Percentiles rank a stretch among this genome's conserved stretches.
Evolutionary conservation across 495 filamentous ascomycete genomes (phyloP).

Genomic region (Talaromyces ruber): DNA sequence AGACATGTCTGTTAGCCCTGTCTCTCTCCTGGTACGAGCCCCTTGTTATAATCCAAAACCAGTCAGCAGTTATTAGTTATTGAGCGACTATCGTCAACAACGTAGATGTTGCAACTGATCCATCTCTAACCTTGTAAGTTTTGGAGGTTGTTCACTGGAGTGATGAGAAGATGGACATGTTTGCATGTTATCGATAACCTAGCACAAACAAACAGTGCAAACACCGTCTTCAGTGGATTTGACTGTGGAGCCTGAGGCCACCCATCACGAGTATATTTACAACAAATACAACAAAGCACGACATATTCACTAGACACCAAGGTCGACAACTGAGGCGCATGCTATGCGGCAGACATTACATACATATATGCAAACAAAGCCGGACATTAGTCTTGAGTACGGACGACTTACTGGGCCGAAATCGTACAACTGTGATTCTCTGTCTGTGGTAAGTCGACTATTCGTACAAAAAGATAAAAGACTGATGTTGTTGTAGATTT

Average conservation of each 20-base stretch:
- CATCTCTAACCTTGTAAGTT: neutral
- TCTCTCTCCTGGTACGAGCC: neutral
- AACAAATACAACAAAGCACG: neutral
- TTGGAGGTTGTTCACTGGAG: neutral
- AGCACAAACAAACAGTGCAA: constrained; percentile 4
- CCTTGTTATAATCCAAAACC: too few relatives aligned
- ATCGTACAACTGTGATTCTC: neutral
- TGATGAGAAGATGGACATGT: neutral
- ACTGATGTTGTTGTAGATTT: neutral
- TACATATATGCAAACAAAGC: too few relatives aligned
- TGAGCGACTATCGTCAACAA: neutral
- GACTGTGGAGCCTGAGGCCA: constrained; percentile 1
- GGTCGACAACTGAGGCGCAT: too few relatives aligned
- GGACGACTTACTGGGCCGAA: neutral
- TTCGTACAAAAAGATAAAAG: neutral
- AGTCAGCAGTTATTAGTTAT: too few relatives aligned
- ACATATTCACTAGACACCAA: neutral
- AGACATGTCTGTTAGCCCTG: neutral
- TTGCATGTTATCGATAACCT: neutral
- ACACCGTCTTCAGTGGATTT: neutral
- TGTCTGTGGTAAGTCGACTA: neutral
- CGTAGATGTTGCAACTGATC: too few relatives aligned
- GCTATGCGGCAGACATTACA: too few relatives aligned
- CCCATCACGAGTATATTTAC: neutral
- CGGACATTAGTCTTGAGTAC: too few relatives aligned